phyloP scores from a whole-genome alignment of 139 green algal genomes.

The Astrephomene gubernaculifera region DNA sequence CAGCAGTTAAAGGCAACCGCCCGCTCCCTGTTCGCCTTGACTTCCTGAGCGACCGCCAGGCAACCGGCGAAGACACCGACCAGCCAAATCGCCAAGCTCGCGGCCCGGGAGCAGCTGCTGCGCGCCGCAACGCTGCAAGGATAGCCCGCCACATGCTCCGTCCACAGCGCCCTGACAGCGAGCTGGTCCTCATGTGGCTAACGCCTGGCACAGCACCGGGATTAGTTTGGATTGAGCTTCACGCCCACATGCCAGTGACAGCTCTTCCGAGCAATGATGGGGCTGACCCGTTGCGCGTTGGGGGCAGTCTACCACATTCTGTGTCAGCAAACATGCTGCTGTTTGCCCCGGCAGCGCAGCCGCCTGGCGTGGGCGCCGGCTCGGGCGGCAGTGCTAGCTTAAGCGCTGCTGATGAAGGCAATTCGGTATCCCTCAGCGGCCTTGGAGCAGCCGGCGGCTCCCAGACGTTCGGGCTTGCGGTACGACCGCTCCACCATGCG shows the following conservation, averaged over 20 bases:
- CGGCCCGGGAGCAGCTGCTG: neutral
- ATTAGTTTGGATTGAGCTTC: conserved; percentile 19
- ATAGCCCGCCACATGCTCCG: neutral
- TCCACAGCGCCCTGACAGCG: conserved; percentile 4
- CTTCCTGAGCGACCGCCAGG: conserved; percentile 14
- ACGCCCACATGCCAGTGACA: neutral
- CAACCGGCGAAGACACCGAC: neutral
- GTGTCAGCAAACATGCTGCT: too few species aligned
- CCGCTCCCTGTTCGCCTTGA: conserved; percentile 19
- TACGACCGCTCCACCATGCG: too few species aligned
- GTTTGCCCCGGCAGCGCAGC: too few species aligned
- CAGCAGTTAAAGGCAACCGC: neutral
- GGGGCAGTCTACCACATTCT: too few species aligned
- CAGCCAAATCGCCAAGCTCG: neutral
- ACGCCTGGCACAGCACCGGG: neutral
- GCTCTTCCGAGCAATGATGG: too few species aligned
- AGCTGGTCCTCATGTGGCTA: conserved; percentile 37
- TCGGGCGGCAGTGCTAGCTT: too few species aligned
- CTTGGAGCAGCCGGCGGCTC: too few species aligned
- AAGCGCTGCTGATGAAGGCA: too few species aligned
- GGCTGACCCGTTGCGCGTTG: too few species aligned
- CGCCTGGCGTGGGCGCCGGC: too few species aligned
- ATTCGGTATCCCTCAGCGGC: too few species aligned
- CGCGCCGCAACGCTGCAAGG: neutral
- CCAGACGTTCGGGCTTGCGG: neutral